Evolutionary conservation across 192 early-diverging fungal species (phyloP), one percentile per base, ranked within the genome.

Genomic region (Polychytrium aggregatum): DNA sequence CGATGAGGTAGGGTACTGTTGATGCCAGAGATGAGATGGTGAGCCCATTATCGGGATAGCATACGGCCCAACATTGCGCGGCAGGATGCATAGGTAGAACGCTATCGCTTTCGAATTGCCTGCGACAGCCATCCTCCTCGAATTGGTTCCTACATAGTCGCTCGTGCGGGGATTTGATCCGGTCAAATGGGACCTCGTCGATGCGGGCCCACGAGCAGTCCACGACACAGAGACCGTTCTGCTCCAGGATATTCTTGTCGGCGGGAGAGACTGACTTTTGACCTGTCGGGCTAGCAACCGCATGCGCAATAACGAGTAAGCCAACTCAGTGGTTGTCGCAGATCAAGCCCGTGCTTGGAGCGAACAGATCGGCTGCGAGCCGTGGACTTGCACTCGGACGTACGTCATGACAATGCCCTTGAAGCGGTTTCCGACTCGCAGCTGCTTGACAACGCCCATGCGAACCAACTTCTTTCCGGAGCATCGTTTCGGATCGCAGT

Each of bases 401-500:
- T 37, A 37, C 9, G 60, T 65, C 62, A 74, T 37, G 10, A 93
- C 89, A 30, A 99, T 75, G 50, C 96, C 93, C 37, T 83, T 77
- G 70, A 97, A 99, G 24, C 79, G 72, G 43, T 83, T 82, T 6
- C 81, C 83, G 24, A 96, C 72, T 38, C 84, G 79, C 31, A 99
- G 72, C 24, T 76, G 77, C 21, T 84, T 78, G 20, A 96, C 72
- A 44, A 92, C 70, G 31, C 82, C 78, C 51, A 85, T 60, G 37
- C 93, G 83, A 17, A 76, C 85, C 5, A 99, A 63, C 56, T 89
- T 88, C 39, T 85, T 82, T 43, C 96, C 93, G 2, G 89, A 94
- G 65, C 93, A 97, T 16, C 92, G 81, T 64, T 95, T 93, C 0
- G 96, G 96, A 61, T 99, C 96, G 69, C 93, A 97, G 60, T 99